Conservation (phyloP, 148 eudicot species). For the Cornus florida region DNA sequence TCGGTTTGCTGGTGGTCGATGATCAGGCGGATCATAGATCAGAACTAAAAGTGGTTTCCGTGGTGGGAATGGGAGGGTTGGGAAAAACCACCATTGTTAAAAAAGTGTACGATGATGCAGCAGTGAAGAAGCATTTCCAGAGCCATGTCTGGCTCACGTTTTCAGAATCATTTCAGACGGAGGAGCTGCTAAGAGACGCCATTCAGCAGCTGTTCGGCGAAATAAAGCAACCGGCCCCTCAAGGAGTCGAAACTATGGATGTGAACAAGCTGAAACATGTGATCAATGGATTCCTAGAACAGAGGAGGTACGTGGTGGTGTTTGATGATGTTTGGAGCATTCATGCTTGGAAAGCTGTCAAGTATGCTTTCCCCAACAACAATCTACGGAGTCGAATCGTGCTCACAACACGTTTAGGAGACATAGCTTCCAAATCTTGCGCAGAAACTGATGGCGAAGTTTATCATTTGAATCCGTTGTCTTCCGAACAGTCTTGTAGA, state of each 20-base stretch:
- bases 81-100: constrained; percentile 9
- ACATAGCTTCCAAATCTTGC: too few relatives aligned
- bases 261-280: background rate
- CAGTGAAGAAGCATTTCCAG: background rate
- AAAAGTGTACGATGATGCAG: background rate
- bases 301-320: constrained; percentile 5
- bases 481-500: too few relatives aligned
- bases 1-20: too few relatives aligned
- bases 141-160: constrained; percentile 11
- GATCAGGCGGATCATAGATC: too few relatives aligned
- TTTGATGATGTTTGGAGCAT: constrained; percentile 14
- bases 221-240: background rate
- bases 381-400: background rate
- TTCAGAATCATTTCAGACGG: background rate
- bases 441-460: too few relatives aligned
- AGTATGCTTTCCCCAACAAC: constrained; percentile 2
- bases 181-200: background rate
- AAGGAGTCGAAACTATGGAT: background rate
- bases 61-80: constrained; percentile 1
- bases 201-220: background rate
- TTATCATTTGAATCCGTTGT: too few relatives aligned
- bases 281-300: background rate
- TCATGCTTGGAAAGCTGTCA: background rate
- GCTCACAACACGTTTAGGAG: background rate
- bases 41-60: background rate